Evolutionary conservation across 805 yeast genomes (phyloP), one percentile per base, ranked within the genome.

Genomic region (Alloascoidea hylecoeti): DNA sequence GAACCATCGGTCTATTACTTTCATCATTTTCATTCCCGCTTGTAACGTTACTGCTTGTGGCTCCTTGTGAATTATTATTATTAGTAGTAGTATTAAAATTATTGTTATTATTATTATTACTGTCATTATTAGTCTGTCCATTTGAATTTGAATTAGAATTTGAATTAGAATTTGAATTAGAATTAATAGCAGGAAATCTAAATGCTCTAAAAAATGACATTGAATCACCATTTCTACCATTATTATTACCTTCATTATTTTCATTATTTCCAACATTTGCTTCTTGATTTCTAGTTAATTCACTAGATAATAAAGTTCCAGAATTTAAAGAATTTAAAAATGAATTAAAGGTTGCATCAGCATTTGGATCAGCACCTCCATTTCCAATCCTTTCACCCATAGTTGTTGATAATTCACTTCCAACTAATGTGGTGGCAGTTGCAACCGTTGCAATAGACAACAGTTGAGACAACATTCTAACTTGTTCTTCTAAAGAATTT

Each of bases 401-500:
- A 19, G 43, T 35, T 18, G 37, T 19, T 16, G 37, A 17, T 13
- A 36, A 38, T 35, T 34, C 16, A 12, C 12, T 9, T 15, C 60
- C 68, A 35, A 64, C 53, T 14, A 66, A 42, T 4, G 66, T 56
- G 2, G 50, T 46, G 2, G 66, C 64, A 0, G 72, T 64, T 2
- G 68, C 64, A 1, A 61, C 55, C 0, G 72, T 68, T 1, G 71
- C 71, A 15, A 63, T 48, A 15, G 67, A 66, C 18, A 66, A 44
- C 15, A 66, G 46, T 27, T 68, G 49, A 2, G 70, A 60, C 4
- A 66, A 50, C 56, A 64, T 59, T 13, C 60, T 57, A 1, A 66
- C 55, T 40, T 66, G 72, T 35, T 48, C 51, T 36, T 56, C 58
- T n/a, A 23, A n/a, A 23, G 30, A 23, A n/a, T n/a, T 23, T 9